Percentiles rank a stretch among this genome's conserved stretches.
Evolutionary conservation across 1,284 basidiomycete genomes (phyloP).

Genomic region (Boletellus deceptivus): DNA sequence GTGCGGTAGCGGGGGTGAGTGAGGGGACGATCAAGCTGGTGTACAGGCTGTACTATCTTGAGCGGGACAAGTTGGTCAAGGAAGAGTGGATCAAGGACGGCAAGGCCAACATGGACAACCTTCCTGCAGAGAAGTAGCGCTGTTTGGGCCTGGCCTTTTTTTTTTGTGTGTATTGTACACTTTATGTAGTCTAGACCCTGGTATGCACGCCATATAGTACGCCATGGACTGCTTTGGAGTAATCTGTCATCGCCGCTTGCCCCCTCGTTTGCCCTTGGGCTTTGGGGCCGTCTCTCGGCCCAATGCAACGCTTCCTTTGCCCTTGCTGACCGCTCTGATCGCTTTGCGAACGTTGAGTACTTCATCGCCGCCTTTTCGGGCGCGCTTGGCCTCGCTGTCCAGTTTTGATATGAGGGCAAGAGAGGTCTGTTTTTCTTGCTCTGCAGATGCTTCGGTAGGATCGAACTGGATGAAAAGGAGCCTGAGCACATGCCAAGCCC

Average conservation of each 20-base stretch:
- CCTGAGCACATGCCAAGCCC: too few species aligned
- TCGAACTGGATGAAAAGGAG: constrained; percentile 59
- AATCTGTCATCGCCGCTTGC: constrained; percentile 17
- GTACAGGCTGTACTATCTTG: constrained; percentile 68
- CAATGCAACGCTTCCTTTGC: constrained; percentile 59
- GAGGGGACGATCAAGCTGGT: constrained; percentile 95
- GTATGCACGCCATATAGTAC: too few species aligned
- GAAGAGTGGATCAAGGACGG: constrained; percentile 79
- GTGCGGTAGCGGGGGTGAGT: constrained; percentile 93
- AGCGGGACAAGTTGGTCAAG: constrained; percentile 74
- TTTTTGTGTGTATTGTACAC: constrained; percentile 16
- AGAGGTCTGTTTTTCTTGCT: constrained; percentile 70
- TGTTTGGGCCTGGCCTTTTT: too few species aligned
- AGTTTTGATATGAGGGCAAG: constrained; percentile 76
- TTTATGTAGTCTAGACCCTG: too few species aligned
- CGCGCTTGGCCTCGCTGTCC: constrained; percentile 67
- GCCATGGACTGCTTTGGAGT: too few species aligned
- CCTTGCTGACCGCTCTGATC: constrained; percentile 72
- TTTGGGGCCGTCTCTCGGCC: constrained; percentile 36
- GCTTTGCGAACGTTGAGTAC: constrained; percentile 87
- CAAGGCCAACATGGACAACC: constrained; percentile 55
- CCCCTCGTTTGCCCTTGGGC: constrained; percentile 23
- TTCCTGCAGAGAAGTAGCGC: constrained; percentile 32
- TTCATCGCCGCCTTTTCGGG: constrained; percentile 47
- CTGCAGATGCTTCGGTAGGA: constrained; percentile 66